Percentiles rank a stretch among this genome's conserved stretches.
phyloP scores from a whole-genome alignment of 495 filamentous ascomycete species.

The Neurospora sp. region DNA sequence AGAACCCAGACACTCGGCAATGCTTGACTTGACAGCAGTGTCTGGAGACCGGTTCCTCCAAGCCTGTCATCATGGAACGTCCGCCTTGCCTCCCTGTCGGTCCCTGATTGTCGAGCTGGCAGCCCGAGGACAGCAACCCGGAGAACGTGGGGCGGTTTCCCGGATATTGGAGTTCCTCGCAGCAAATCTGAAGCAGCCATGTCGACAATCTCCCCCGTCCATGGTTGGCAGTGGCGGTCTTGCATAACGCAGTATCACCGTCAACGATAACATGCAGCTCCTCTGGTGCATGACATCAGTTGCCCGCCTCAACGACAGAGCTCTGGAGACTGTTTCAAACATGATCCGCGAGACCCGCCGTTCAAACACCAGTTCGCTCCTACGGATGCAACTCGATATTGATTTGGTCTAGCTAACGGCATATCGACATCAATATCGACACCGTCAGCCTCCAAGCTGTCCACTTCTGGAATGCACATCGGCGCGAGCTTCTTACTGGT shows the following conservation, averaged over 20 bases:
- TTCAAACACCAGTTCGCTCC: neutral
- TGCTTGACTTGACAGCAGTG: neutral
- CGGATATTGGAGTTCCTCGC: neutral
- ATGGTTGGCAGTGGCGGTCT: neutral
- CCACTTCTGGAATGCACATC: neutral
- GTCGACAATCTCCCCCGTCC: neutral
- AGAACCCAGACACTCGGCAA: neutral
- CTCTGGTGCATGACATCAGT: neutral
- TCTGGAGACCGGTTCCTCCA: neutral
- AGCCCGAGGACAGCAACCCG: neutral
- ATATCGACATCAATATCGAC: neutral
- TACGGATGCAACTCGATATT: neutral
- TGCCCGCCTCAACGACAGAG: neutral
- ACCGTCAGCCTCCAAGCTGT: neutral
- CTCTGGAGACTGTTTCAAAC: neutral
- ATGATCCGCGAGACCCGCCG: neutral
- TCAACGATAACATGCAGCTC: neutral
- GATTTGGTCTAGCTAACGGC: neutral
- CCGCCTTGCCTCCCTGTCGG: neutral
- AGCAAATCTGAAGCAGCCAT: neutral
- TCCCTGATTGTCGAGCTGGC: neutral
- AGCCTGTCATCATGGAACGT: neutral
- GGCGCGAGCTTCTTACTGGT: neutral
- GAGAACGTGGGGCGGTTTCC: neutral
- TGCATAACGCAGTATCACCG: neutral